Conservation (phyloP, 2,329 filamentous ascomycete genomes). For the Bimuria novae-zelandiae region DNA sequence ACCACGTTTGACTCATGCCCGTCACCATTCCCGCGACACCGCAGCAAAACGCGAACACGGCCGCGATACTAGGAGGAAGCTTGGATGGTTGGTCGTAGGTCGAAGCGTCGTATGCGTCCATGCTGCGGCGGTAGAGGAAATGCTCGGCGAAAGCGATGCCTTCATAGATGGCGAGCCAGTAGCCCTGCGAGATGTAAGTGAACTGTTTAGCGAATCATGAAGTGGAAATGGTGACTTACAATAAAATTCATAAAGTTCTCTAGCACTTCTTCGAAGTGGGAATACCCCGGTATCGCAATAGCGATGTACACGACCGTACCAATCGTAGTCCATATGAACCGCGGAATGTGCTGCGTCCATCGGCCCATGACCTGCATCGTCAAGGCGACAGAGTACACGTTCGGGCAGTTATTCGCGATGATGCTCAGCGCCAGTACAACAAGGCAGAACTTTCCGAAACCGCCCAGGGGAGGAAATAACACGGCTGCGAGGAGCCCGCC, state of each 20-base stretch:
- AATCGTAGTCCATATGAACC: constrained; percentile 69
- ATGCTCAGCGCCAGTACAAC: constrained; percentile 69
- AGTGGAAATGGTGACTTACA: too few species aligned
- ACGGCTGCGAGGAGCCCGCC: constrained; percentile 71
- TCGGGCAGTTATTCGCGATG: constrained; percentile 72
- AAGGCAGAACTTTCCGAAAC: constrained; percentile 74
- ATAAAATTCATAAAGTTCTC: constrained; percentile 68
- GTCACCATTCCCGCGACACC: constrained; percentile 69
- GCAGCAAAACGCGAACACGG: constrained; percentile 64
- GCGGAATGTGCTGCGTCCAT: constrained; percentile 64
- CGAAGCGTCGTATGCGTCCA: constrained; percentile 62
- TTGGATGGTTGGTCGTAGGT: constrained; percentile 62
- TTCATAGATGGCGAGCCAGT: constrained; percentile 77
- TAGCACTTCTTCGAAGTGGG: constrained; percentile 65
- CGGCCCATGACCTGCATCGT: constrained; percentile 68
- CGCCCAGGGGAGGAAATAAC: constrained; percentile 65
- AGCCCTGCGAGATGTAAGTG: too few species aligned
- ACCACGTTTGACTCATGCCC: constrained; percentile 73
- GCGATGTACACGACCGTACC: constrained; percentile 68
- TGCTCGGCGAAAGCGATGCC: constrained; percentile 69
- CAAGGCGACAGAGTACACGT: constrained; percentile 69
- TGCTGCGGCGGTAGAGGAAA: constrained; percentile 68
- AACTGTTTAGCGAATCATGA: too few species aligned
- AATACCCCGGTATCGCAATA: constrained; percentile 72
- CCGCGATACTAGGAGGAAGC: constrained; percentile 68